Evolutionary conservation across 768 basidiomycete species (phyloP), one percentile per base, ranked within the genome.

Genomic region (Lactarius hatsudake): DNA sequence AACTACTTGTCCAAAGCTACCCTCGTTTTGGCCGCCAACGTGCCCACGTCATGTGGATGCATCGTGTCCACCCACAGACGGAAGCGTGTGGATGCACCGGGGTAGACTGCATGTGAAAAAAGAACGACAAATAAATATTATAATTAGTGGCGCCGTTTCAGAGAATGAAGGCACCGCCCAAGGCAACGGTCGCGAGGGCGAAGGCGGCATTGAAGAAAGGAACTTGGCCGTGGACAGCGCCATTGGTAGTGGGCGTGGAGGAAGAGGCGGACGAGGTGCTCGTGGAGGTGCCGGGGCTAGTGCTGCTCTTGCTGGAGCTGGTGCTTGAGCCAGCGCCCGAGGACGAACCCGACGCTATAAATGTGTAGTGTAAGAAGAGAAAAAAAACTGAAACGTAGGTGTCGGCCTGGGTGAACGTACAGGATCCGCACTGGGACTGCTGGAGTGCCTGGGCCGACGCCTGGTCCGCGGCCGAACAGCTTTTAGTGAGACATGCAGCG

Each of bases 391-490:
- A 18, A 1, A 6, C 2, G 13, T 36, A 20, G 4, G 13, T 23
- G 12, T 13, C 8, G 2, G 10, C 12, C 6, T 13, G 9, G 2
- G 51, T 53, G 17, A 4, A 34, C 30, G 43, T 67, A 74, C 74
- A 59, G 28, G 69, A 62, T n/a, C 62, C 76, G 71, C 83, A 83
- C 66, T 80, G 67, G 5, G 43, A 0, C 2, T 55, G 2, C 63
- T 82, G 76, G 34, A 81, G 74, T 13, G 61, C 61, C 13, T 26
- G 1, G 0, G 82, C 83, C 1, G 76, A n/a, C 1, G 60, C 7
- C 0, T 71, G 1, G 12, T 83, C 83, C 0, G 62, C 59, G 0
- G 74, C 0, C 0, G 78, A 71, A 66, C 83, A 84, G 48, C 71
- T 76, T 1, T 67, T n/a, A 26, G 34, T 1, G 26, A 84, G 73